Evolutionary conservation across 805 yeast genomes (phyloP).

Genomic region (Metschnikowia henanensis): DNA sequence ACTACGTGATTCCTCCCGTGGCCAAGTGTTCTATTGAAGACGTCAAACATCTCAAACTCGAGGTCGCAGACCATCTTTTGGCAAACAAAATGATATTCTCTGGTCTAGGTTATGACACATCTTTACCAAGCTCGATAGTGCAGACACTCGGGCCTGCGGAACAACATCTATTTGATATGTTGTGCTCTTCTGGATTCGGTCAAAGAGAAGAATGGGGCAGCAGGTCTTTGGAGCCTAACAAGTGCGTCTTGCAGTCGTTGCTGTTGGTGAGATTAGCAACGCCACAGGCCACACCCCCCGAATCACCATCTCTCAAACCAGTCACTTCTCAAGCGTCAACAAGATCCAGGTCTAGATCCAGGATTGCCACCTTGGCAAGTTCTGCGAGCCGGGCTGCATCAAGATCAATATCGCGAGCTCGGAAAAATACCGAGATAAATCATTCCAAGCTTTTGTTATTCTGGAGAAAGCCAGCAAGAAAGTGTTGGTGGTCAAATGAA

Average conservation of each 20-base stretch:
- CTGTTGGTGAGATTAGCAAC: constrained; percentile 63
- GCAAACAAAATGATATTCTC: constrained; percentile 64
- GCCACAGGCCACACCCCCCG: constrained; percentile 34
- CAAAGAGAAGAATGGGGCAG: constrained; percentile 79
- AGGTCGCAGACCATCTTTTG: constrained; percentile 68
- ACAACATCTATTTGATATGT: constrained; percentile 91
- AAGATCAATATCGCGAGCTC: constrained; percentile 55
- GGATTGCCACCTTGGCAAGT: constrained; percentile 60
- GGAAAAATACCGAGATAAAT: constrained; percentile 38
- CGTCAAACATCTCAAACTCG: constrained; percentile 66
- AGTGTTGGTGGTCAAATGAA: constrained; percentile 95
- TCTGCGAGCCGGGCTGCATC: constrained; percentile 57
- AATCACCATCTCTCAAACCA: constrained; percentile 43
- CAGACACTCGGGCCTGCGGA: constrained; percentile 83
- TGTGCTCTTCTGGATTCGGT: constrained; percentile 83
- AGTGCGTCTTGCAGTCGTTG: constrained; percentile 83
- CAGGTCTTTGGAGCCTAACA: constrained; percentile 82
- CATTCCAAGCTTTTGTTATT: constrained; percentile 73
- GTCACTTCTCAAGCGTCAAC: constrained; percentile 42
- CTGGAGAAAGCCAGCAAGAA: constrained; percentile 98
- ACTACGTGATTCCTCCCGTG: constrained; percentile 81
- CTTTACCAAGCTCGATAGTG: constrained; percentile 31
- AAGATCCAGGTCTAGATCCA: constrained; percentile 38
- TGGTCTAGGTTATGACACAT: constrained; percentile 65
- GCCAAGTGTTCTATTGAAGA: constrained; percentile 55